A percentile compares a stretch with the other conserved stretches of the same genome.
These are phyloP conservation scores for Sanghuangporus sanghuang DNA, from an alignment of 1,284 basidiomycete genomes.

Conservation along the genomic window DNA sequence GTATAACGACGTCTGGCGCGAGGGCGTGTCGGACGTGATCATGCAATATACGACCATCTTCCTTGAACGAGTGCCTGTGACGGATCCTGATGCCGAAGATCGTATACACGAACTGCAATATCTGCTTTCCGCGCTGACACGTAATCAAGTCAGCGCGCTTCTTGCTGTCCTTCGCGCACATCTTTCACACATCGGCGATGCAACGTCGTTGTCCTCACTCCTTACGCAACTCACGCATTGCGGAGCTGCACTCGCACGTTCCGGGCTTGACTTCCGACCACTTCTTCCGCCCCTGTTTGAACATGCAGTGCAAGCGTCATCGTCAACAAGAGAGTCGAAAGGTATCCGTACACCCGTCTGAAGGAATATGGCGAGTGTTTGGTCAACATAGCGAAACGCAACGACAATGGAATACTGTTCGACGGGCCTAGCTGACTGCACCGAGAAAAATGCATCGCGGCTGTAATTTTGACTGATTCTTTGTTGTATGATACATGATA, in stretches of 20 bases:
- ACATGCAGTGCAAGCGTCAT: slow-evolving; percentile 22
- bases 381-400: too few relatives aligned
- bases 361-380: neutral
- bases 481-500: too few relatives aligned
- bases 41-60: slow-evolving; percentile 90
- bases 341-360: neutral
- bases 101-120: slow-evolving; percentile 25
- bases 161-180: slow-evolving; percentile 45
- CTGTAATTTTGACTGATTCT: too few relatives aligned
- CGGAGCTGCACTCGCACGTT: slow-evolving; percentile 84
- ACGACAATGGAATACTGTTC: too few relatives aligned
- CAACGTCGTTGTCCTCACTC: slow-evolving; percentile 73
- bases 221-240: slow-evolving; percentile 92
- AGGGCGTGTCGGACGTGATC: slow-evolving; percentile 88
- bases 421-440: too few relatives aligned
- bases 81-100: slow-evolving; percentile 16
- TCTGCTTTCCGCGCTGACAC: slow-evolving; percentile 50
- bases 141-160: slow-evolving; percentile 40
- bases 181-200: slow-evolving; percentile 46
- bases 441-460: too few relatives aligned
- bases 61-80: slow-evolving; percentile 48
- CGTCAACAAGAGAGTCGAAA: neutral
- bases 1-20: slow-evolving; percentile 89
- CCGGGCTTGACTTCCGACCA: slow-evolving; percentile 81
- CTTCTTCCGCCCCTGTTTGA: slow-evolving; percentile 60